phyloP scores from a whole-genome alignment of 768 basidiomycete genomes.

The Boletus tomentosulus region DNA sequence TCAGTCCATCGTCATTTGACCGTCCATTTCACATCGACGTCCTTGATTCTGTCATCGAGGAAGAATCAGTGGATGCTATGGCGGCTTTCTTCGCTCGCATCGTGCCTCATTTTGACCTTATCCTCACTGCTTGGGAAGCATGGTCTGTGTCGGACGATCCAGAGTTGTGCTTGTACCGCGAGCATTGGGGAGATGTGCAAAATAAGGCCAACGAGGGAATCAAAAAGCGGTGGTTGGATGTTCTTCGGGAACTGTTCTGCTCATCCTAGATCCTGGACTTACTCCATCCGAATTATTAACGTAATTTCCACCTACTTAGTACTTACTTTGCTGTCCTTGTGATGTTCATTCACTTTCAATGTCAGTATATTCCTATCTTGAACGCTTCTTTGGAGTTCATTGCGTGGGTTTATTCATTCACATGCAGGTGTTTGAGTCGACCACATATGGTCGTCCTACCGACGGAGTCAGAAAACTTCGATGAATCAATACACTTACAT shows the following conservation, averaged over 20 bases:
- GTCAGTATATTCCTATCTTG: too few species aligned
- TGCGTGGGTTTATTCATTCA: too few species aligned
- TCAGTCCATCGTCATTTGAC: background rate
- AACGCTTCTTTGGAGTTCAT: too few species aligned
- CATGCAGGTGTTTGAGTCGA: too few species aligned
- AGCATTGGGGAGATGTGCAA: background rate
- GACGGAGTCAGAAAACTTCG: too few species aligned
- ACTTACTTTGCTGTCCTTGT: too few species aligned
- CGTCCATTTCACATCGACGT: background rate
- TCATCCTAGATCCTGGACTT: too few species aligned
- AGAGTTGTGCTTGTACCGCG: background rate
- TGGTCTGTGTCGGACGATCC: background rate
- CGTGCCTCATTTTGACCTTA: background rate
- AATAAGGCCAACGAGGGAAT: background rate
- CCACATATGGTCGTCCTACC: too few species aligned
- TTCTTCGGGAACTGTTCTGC: background rate
- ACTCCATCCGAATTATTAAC: too few species aligned
- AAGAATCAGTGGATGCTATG: background rate
- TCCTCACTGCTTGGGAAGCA: background rate
- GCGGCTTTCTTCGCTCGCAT: conserved; percentile 1
- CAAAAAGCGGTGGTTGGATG: background rate
- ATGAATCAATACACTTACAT: too few species aligned
- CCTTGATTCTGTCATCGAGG: conserved; percentile 3
- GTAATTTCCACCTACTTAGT: too few species aligned
- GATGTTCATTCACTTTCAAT: too few species aligned